A percentile compares a stretch with the other conserved stretches of the same genome.
Evolutionary conservation across 208 protist species (phyloP).

Genomic region (Wallacemonas sp.): DNA sequence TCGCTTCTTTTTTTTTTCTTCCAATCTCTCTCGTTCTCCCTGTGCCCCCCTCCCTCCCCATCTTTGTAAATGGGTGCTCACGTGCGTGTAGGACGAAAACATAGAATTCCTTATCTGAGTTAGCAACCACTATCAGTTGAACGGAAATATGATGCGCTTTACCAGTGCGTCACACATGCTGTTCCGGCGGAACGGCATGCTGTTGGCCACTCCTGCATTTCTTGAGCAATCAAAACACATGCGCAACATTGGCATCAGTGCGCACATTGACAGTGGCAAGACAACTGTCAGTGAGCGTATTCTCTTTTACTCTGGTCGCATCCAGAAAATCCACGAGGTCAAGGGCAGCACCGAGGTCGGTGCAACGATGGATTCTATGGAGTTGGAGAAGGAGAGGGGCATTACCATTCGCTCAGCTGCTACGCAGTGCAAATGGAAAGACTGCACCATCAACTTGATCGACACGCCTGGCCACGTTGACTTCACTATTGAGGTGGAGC

Average conservation of each 20-base stretch:
- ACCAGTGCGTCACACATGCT: conserved; percentile 23
- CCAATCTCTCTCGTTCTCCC: no score
- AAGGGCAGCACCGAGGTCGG: conserved; percentile 98
- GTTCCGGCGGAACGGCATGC: conserved; percentile 30
- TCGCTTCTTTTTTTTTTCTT: no score
- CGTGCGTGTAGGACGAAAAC: no score
- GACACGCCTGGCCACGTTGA: conserved; percentile 99
- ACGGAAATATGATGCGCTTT: conserved; percentile 32
- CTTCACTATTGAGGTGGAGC: conserved; percentile 99
- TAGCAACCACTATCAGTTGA: background rate
- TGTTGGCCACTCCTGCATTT: conserved; percentile 75
- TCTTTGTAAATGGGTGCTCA: no score
- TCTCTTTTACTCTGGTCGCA: conserved; percentile 97
- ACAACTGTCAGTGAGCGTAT: conserved; percentile 99
- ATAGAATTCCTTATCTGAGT: no score
- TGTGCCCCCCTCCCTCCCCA: no score
- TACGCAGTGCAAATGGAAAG: conserved; percentile 96
- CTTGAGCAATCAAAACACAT: conserved; percentile 65
- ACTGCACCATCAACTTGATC: conserved; percentile 98
- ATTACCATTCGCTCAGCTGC: conserved; percentile 99
- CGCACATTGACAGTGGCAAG: conserved; percentile 99
- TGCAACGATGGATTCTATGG: conserved; percentile 99
- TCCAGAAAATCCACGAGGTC: conserved; percentile 98
- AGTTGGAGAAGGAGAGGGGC: conserved; percentile 98
- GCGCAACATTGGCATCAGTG: conserved; percentile 97